Evolutionary conservation across 2,329 filamentous ascomycete species (phyloP).

Genomic region (Anisogramma anomala): DNA sequence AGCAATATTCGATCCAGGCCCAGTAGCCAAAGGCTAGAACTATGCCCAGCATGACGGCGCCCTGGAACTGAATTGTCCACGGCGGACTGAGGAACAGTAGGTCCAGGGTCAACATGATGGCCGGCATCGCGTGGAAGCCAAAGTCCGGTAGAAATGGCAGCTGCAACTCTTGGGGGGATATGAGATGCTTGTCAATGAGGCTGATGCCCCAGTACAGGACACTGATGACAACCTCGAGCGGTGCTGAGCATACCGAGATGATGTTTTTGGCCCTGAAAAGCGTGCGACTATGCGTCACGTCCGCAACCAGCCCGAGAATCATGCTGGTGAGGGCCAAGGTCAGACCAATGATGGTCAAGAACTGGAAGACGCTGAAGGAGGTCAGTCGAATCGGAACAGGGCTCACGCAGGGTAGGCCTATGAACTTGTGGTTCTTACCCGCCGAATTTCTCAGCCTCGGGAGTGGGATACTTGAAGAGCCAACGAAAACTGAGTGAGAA

Average conservation of each 20-base stretch:
- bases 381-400: neutral
- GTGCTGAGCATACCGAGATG: slow-evolving; percentile 52
- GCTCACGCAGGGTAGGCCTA: neutral
- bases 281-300: slow-evolving; percentile 44
- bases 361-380: slow-evolving; percentile 37
- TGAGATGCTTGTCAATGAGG: slow-evolving; percentile 39
- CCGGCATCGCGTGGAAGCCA: slow-evolving; percentile 52
- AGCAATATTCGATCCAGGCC: slow-evolving; percentile 68
- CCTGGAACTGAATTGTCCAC: slow-evolving; percentile 53
- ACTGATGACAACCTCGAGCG: slow-evolving; percentile 59
- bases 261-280: slow-evolving; percentile 58
- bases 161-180: slow-evolving; percentile 43
- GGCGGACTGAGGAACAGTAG: slow-evolving; percentile 59
- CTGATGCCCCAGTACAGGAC: slow-evolving; percentile 62
- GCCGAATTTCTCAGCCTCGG: slow-evolving; percentile 49
- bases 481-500: slow-evolving; percentile 44
- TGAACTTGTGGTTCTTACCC: slow-evolving; percentile 23
- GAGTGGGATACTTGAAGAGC: slow-evolving; percentile 36
- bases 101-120: slow-evolving; percentile 53
- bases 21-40: slow-evolving; percentile 56
- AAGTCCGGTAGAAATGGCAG: slow-evolving; percentile 47
- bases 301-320: slow-evolving; percentile 48
- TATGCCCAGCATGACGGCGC: slow-evolving; percentile 46
- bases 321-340: slow-evolving; percentile 51
- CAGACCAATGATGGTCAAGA: slow-evolving; percentile 64